Conservation (phyloP, 2,329 filamentous ascomycete species). For the Fusarium decemcellulare region DNA sequence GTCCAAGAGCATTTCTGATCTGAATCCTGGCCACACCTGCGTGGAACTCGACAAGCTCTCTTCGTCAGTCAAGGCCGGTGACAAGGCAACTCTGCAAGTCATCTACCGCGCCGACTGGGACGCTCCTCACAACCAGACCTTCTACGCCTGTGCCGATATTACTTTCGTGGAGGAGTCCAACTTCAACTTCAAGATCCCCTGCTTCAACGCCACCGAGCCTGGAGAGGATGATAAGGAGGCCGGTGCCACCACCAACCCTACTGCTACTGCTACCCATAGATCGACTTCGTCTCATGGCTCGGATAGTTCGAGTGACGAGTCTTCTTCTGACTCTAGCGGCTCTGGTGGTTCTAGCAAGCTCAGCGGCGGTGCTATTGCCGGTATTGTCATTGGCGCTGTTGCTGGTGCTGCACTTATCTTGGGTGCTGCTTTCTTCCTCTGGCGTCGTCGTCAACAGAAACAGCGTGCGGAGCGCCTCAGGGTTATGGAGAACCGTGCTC, state of each 20-base stretch:
- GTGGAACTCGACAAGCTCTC: slow-evolving; percentile 55
- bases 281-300: not conserved
- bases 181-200: slow-evolving; percentile 54
- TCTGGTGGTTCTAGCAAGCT: slow-evolving; percentile 68
- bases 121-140: slow-evolving; percentile 59
- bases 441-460: slow-evolving; percentile 41
- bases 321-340: slow-evolving; percentile 10
- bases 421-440: slow-evolving; percentile 72
- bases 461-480: too few relatives aligned
- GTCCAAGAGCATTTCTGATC: slow-evolving; percentile 52
- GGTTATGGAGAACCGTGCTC: too few relatives aligned
- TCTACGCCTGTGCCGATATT: slow-evolving; percentile 66
- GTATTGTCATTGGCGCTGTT: slow-evolving; percentile 79
- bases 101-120: slow-evolving; percentile 62
- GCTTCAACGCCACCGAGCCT: slow-evolving; percentile 60
- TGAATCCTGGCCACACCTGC: slow-evolving; percentile 63
- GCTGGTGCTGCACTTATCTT: slow-evolving; percentile 72
- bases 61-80: slow-evolving; percentile 53
- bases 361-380: slow-evolving; percentile 81
- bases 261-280: slow-evolving; percentile 30
- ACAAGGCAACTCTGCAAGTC: slow-evolving; percentile 64
- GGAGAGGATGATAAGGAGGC: slow-evolving; percentile 44
- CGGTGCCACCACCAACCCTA: slow-evolving; percentile 22
- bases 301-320: not conserved
- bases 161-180: slow-evolving; percentile 55